Percentiles rank a stretch among this genome's conserved stretches.
These are phyloP conservation scores for Mesostigma viride DNA, from an alignment of 139 green algal species.

Conservation along the genomic window DNA sequence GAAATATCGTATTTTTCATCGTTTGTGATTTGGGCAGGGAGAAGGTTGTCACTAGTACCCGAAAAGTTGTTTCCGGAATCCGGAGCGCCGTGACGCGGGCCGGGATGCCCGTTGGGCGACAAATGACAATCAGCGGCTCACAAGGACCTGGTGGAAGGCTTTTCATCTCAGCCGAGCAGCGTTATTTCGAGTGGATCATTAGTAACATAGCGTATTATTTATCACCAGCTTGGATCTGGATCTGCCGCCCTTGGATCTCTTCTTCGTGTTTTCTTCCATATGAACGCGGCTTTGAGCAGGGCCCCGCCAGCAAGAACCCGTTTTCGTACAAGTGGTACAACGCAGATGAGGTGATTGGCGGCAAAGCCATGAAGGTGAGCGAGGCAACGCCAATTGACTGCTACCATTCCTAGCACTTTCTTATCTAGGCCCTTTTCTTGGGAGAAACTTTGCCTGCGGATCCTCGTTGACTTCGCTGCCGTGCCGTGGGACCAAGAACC, in stretches of 20 bases:
- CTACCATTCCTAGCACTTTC: not conserved
- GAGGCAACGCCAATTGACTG: not conserved
- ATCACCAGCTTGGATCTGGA: not conserved
- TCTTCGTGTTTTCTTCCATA: not conserved
- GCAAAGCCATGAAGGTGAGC: slow-evolving; percentile 20
- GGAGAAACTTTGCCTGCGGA: not conserved
- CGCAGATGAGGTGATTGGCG: slow-evolving; percentile 22
- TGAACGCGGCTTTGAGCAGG: slow-evolving; percentile 16
- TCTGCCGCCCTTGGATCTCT: not conserved
- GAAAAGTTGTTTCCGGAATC: not conserved
- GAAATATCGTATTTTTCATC: too few species aligned
- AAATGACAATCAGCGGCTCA: not conserved
- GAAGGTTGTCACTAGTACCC: too few species aligned
- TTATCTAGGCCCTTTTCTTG: not conserved
- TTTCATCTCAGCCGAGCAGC: not conserved
- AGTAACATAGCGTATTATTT: not conserved
- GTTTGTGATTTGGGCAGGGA: too few species aligned
- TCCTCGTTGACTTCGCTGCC: not conserved
- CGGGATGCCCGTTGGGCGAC: not conserved
- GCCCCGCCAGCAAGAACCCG: slow-evolving; percentile 12
- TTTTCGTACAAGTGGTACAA: slow-evolving; percentile 23
- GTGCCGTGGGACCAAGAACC: too few species aligned
- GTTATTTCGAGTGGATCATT: not conserved
- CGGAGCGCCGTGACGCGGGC: not conserved
- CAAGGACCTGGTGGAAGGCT: not conserved